Conservation (phyloP, 495 filamentous ascomycete species). For the Hypoxylon intermedium region DNA sequence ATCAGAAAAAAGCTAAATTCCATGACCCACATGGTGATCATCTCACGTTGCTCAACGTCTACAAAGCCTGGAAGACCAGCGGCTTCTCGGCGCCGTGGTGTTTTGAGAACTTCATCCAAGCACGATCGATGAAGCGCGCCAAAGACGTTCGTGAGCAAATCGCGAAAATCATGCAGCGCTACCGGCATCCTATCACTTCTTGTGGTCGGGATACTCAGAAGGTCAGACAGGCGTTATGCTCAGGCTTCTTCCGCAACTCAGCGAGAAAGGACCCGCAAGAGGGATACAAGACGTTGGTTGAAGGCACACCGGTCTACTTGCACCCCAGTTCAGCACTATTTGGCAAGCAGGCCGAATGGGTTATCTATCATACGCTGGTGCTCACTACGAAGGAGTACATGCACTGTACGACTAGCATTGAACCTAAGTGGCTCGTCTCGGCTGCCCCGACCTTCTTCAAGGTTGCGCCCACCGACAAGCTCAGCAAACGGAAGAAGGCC, state of each 20-base stretch:
- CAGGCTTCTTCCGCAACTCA: slow-evolving; percentile 93
- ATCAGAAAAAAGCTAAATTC: slow-evolving; percentile 97
- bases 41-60: slow-evolving; percentile 92
- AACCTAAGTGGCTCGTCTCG: slow-evolving; percentile 90
- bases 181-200: slow-evolving; percentile 77
- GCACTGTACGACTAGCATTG: slow-evolving; percentile 89
- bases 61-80: slow-evolving; percentile 89
- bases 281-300: slow-evolving; percentile 95
- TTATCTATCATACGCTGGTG: slow-evolving; percentile 88
- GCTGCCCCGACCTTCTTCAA: slow-evolving; percentile 98
- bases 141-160: slow-evolving; percentile 94
- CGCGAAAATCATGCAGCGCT: slow-evolving; percentile 88
- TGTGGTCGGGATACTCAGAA: slow-evolving; percentile 87
- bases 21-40: slow-evolving; percentile 96
- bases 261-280: slow-evolving; percentile 95
- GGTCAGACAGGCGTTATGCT: slow-evolving; percentile 90
- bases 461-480: slow-evolving; percentile 84
- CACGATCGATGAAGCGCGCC: slow-evolving; percentile 81
- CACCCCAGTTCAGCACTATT: slow-evolving; percentile 91
- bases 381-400: slow-evolving; percentile 98
- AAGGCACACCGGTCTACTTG: slow-evolving; percentile 93
- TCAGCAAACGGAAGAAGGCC: slow-evolving; percentile 91
- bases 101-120: slow-evolving; percentile 97
- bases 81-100: slow-evolving; percentile 90
- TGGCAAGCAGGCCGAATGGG: slow-evolving; percentile 93